Base-by-base conservation (phyloP, 2,329 filamentous ascomycete genomes). In the Fusarium sororula region DNA sequence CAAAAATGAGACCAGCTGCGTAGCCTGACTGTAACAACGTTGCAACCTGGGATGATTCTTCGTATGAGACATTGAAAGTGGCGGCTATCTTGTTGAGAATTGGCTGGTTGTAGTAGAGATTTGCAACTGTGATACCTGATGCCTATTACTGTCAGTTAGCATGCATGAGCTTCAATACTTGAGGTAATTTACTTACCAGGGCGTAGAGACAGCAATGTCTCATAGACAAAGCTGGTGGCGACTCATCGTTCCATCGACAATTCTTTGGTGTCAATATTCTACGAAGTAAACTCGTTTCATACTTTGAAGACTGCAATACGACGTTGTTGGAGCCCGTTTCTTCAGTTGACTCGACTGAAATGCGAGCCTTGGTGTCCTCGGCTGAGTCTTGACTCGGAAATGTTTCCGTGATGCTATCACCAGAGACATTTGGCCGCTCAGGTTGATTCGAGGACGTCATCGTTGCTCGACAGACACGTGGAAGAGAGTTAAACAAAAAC, bases 1-100 rank as follows among this genome's bases (percentile, higher is more conserved):
- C 83, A 70, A 96, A 90, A 22, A 96, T 82, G 26, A 96, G 80
- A 0, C 94, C 93, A 1, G 85, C 86, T 2, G 93, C 93, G 81
- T 96, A 96, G 4, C 94, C 94, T 4, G 93, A 92, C 80, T 96
- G 94, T 81, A 93, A 90, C 48, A 95, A 83, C 0, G 94, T 96
- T 3, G 94, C 93, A 30, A 96, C 90, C 45, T 85, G 82, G 2
- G 88, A 88, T 1, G 93, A 90, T 61, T 87, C 85, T 77, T 94
- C 92, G 77, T 94, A 92, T 14, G 86, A 87, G 54, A 96, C 91
- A 60, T 87, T 78, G 78, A 96, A 96, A 22, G 93, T 91, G 15
- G 85, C 80, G 1, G 94, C 93, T 45, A 96, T 86, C 57, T 93
- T 89, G 78, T 95, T 94, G 30, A 96, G 84, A 53, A 96, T 93